phyloP scores from a whole-genome alignment of 2,329 filamentous ascomycete species.

The Aspergillus candidus region DNA sequence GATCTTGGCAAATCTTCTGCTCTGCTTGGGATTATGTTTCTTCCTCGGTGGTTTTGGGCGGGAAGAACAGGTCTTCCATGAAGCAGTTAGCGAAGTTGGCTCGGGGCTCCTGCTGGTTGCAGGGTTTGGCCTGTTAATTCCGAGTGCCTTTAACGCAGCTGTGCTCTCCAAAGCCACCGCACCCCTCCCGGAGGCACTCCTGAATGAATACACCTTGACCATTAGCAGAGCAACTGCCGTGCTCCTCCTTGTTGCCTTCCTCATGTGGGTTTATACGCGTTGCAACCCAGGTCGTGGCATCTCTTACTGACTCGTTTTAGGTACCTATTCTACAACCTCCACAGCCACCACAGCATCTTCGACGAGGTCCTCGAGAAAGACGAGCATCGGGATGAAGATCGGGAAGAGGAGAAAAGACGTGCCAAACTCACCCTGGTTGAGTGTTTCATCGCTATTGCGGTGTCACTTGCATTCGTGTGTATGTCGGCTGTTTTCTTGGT shows the following conservation, averaged over 20 bases:
- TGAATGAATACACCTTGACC: slow-evolving; percentile 51
- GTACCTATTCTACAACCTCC: slow-evolving; percentile 66
- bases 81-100: slow-evolving; percentile 71
- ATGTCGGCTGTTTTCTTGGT: slow-evolving; percentile 70
- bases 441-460: slow-evolving; percentile 57
- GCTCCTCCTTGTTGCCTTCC: slow-evolving; percentile 64
- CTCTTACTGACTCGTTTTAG: slow-evolving; percentile 18
- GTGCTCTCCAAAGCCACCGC: slow-evolving; percentile 38
- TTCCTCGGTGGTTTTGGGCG: slow-evolving; percentile 65
- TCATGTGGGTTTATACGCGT: slow-evolving; percentile 45
- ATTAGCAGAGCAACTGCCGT: slow-evolving; percentile 67
- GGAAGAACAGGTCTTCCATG: slow-evolving; percentile 64
- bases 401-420: slow-evolving; percentile 54
- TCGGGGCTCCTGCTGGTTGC: slow-evolving; percentile 71
- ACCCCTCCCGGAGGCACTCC: slow-evolving; percentile 30
- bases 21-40: slow-evolving; percentile 77
- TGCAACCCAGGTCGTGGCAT: background rate
- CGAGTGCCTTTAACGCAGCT: slow-evolving; percentile 43
- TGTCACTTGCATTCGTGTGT: slow-evolving; percentile 64
- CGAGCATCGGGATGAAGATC: slow-evolving; percentile 61
- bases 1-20: slow-evolving; percentile 71
- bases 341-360: slow-evolving; percentile 70
- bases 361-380: slow-evolving; percentile 66
- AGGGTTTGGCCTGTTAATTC: slow-evolving; percentile 49
- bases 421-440: slow-evolving; percentile 70